These are phyloP conservation scores for Chrysophaeum taylorii DNA, from an alignment of 352 stramenopile species.

Conservation along the genomic window DNA sequence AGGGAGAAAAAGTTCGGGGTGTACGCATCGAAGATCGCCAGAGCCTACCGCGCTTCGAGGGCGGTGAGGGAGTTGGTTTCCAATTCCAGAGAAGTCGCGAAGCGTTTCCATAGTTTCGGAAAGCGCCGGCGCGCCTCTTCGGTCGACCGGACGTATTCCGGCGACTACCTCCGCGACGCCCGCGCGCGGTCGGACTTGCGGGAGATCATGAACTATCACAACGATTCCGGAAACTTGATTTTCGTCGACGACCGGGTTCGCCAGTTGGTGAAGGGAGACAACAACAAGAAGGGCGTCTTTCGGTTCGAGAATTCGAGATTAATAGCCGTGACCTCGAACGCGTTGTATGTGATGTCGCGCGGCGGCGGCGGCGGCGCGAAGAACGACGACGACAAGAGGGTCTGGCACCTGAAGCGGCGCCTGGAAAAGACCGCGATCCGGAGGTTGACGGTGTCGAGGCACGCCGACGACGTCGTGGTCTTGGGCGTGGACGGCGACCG, in stretches of 20 bases:
- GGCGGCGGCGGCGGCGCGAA: background rate
- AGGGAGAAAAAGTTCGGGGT: conserved; percentile 61
- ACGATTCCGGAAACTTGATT: conserved; percentile 63
- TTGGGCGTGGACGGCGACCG: conserved; percentile 10
- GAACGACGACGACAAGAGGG: conserved; percentile 10
- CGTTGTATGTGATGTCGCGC: conserved; percentile 12
- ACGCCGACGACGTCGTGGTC: conserved; percentile 26
- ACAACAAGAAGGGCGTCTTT: conserved; percentile 20
- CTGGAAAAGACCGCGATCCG: too few species aligned
- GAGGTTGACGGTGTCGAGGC: conserved; percentile 15
- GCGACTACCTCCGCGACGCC: conserved; percentile 60
- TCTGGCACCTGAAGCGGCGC: too few species aligned
- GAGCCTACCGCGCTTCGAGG: conserved; percentile 62
- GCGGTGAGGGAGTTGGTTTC: conserved; percentile 62
- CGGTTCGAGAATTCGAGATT: background rate
- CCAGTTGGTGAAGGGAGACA: conserved; percentile 7
- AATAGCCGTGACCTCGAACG: conserved; percentile 21
- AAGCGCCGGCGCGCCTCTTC: conserved; percentile 12
- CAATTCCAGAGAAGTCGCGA: conserved; percentile 66
- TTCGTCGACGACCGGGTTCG: conserved; percentile 41
- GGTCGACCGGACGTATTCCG: conserved; percentile 68
- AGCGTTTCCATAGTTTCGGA: conserved; percentile 53
- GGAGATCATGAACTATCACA: conserved; percentile 55
- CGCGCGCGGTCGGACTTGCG: conserved; percentile 51
- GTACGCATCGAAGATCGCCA: conserved; percentile 62